A percentile compares a stretch with the other conserved stretches of the same genome.
phyloP scores from a whole-genome alignment of 2,329 filamentous ascomycete genomes.

The Colletotrichum kahawae region DNA sequence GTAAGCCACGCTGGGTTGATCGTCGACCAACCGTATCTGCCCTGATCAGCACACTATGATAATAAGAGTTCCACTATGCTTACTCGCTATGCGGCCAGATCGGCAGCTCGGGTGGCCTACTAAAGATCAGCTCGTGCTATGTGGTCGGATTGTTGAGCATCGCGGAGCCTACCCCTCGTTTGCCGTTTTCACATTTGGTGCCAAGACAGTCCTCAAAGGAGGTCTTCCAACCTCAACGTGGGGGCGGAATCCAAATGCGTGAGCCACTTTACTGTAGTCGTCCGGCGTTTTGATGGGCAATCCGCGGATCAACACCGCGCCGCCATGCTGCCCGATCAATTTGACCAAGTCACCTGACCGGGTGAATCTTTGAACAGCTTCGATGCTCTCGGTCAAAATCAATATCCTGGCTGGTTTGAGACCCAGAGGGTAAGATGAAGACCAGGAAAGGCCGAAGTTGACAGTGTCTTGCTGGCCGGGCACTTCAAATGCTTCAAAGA shows the following conservation, averaged over 20 bases:
- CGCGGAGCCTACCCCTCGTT: conserved; percentile 34
- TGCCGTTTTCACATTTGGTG: conserved; percentile 39
- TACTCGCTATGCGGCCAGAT: conserved; percentile 42
- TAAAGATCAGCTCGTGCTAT: background rate
- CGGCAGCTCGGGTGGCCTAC: conserved; percentile 36
- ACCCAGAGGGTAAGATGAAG: conserved; percentile 28
- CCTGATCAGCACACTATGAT: background rate
- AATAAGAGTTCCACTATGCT: background rate
- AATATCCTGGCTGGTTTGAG: conserved; percentile 12
- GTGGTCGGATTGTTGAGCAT: background rate
- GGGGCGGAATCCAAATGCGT: conserved; percentile 37
- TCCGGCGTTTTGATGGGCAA: conserved; percentile 34
- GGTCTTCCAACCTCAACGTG: conserved; percentile 39
- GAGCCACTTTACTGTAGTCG: conserved; percentile 37
- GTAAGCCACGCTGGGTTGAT: conserved; percentile 41
- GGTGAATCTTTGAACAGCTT: conserved; percentile 21
- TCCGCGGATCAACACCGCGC: conserved; percentile 36
- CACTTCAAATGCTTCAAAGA: conserved; percentile 24
- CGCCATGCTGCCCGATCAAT: conserved; percentile 32
- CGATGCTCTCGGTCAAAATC: conserved; percentile 18
- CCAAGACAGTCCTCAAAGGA: conserved; percentile 34
- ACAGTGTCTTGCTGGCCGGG: conserved; percentile 27
- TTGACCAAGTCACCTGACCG: conserved; percentile 30
- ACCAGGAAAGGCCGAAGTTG: conserved; percentile 24
- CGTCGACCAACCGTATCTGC: conserved; percentile 38